Base-by-base conservation (phyloP, 805 yeast genomes). In the Debaryomyces hansenii region DNA sequence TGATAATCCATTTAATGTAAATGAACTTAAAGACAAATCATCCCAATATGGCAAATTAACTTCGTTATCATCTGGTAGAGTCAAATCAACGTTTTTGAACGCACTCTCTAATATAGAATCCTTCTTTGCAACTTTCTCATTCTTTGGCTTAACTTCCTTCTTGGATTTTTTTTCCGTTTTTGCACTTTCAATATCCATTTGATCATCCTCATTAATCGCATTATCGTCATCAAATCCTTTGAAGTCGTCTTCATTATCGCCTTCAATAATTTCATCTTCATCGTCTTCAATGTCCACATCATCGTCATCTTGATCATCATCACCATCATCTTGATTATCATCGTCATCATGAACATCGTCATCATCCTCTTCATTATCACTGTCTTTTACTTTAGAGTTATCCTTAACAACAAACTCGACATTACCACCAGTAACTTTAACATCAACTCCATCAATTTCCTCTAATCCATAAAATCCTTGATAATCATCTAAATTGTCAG, bases 401-500 rank as follows among this genome's bases (percentile, higher is more conserved):
- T 67, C 70, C 42, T 62, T 64, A 12, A 66, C 66, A 8, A 66
- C 54, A 57, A 85, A 86, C 44, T 79, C 78, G 0, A 85, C 83
- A 42, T 73, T 69, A 11, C 96, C 96, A 50, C 87, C 72, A 2
- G 82, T 79, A 45, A 83, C 75, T 49, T 87, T 82, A 5, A 92
- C 91, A 57, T 79, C 91, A 29, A 92, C 97, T 37, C 97, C 97
- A 47, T 90, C 97, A 42, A 94, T 77, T 62, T 92, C 98, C 63
- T 92, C 99, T 31, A 94, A 70, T 0, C 97, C 99, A 62, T 84
- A 90, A 57, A 91, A 85, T 0, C 97, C 97, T 53, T 87, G 91
- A 59, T 86, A 88, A 64, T 90, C 96, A 49, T 84, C 96, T 41
- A 88, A 66, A 20, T 89, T 84, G 52, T 88, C 92, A 4, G 95